A percentile compares a stretch with the other conserved stretches of the same genome.
Conservation (phyloP, 2,329 filamentous ascomycete species). For the Fusarium guadeloupense region DNA sequence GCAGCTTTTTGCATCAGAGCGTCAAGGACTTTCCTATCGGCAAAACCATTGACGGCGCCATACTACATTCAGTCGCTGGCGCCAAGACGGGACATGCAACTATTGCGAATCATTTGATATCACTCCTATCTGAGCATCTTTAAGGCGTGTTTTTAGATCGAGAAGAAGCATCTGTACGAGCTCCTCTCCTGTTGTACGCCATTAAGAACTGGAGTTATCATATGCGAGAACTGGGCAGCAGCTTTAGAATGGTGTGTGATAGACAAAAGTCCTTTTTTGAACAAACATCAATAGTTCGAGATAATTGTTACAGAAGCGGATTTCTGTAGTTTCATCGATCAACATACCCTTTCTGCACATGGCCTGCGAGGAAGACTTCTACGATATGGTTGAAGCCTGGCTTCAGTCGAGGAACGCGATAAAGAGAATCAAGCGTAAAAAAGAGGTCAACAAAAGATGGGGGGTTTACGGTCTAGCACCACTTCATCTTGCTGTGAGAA, state of each 20-base stretch:
- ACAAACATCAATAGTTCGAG: neutral
- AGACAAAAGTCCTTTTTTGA: neutral
- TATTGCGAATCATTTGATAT: neutral
- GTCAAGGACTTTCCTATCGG: slow-evolving; percentile 1
- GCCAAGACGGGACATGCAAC: neutral
- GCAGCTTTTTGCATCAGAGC: slow-evolving; percentile 11
- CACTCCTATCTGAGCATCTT: neutral
- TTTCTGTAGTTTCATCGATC: no score
- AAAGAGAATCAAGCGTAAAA: neutral
- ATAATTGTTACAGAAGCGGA: neutral
- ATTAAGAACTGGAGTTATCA: neutral
- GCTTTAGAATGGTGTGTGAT: neutral
- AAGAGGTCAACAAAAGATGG: neutral
- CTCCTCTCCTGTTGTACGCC: neutral
- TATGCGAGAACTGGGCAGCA: neutral
- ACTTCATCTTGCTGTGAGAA: neutral
- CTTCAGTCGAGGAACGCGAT: neutral
- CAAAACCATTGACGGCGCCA: fast-evolving
- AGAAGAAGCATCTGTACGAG: neutral
- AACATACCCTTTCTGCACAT: neutral
- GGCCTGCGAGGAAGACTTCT: neutral
- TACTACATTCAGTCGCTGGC: fast-evolving
- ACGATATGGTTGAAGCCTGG: neutral
- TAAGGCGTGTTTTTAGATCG: neutral
- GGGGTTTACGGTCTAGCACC: neutral